Evolutionary conservation across 495 filamentous ascomycete genomes (phyloP), one percentile per base, ranked within the genome.

Genomic region (Collariella sp.): DNA sequence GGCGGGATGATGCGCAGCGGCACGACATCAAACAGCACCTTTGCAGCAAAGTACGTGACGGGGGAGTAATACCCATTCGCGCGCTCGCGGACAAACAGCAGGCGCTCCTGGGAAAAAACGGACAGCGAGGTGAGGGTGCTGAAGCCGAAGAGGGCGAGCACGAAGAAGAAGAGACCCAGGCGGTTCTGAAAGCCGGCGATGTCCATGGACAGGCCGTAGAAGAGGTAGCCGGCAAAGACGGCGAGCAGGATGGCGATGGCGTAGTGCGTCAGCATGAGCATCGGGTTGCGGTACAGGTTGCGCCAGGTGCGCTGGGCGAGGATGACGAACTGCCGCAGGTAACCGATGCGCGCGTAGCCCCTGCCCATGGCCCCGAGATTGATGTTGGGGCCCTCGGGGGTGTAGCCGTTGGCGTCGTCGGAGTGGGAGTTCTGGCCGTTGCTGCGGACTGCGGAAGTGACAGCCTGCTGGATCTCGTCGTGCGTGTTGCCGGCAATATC

Each of bases 11-110:
- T 85, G 16, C 93, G 81, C 35, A 99, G 76, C 2, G 93, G 93
- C 13, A 99, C 83, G 50, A 97, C 91, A 61, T 99, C 93, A 66
- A 97, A 96, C 15, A 95, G 69, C 20, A 96, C 86, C 72, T 97
- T 97, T 58, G 91, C 84, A 0, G 86, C 75, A 63, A 96, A 99
- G 70, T 99, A 99, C n/a, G 91, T 91, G 59, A 96, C 73, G 6
- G 93, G 93, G n/a, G 86, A 79, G 66, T 99, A 99, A 69, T 99
- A 99, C 2, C 93, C 90, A 67, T 99, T 99, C 15, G 93, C 93
- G 50, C 93, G 76, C 73, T 99, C 93, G 29, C 94, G 83, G 9
- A 96, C 85, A 67, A 97, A 99, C 19, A 97, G 70, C 12, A 96
- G 83, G 46, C 93, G 81, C 68, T 99, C 93, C 2, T 88, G 80